These are phyloP conservation scores for Fusarium camptoceras DNA, from an alignment of 2,329 filamentous ascomycete species.

Conservation along the genomic window DNA sequence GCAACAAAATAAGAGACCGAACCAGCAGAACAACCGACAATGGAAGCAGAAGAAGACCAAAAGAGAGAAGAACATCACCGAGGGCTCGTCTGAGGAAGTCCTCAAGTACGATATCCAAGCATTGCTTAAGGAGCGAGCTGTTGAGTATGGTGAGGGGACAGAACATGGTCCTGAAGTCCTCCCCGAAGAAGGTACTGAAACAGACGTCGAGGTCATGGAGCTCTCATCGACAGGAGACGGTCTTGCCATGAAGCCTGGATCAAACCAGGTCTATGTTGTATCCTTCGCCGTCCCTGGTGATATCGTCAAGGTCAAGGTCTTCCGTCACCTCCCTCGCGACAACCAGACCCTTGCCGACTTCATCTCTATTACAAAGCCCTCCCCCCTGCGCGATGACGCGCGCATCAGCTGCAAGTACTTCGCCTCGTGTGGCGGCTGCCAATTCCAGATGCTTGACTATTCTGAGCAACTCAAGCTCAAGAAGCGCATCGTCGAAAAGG, in stretches of 20 bases:
- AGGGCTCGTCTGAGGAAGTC: conserved; percentile 75
- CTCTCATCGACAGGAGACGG: conserved; percentile 95
- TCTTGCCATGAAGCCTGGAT: conserved; percentile 77
- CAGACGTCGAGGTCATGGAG: conserved; percentile 83
- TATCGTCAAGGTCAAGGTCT: conserved; percentile 79
- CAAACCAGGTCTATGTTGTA: conserved; percentile 79
- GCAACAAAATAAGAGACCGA: conserved; percentile 44
- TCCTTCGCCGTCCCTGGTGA: conserved; percentile 92
- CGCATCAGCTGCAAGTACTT: conserved; percentile 90
- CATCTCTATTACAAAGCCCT: conserved; percentile 78
- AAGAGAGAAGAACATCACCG: conserved; percentile 69
- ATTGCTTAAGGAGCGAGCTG: conserved; percentile 60
- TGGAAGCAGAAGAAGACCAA: conserved; percentile 65
- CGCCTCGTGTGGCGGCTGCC: conserved; percentile 86
- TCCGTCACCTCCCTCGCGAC: conserved; percentile 73
- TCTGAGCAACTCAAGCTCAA: conserved; percentile 87
- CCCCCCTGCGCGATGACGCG: conserved; percentile 79
- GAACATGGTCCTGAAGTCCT: conserved; percentile 55
- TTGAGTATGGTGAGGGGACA: conserved; percentile 44
- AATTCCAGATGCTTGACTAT: conserved; percentile 97
- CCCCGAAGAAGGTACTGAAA: conserved; percentile 77
- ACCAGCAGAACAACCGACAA: conserved; percentile 37
- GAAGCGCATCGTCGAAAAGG: conserved; percentile 86
- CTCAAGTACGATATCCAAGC: conserved; percentile 71
- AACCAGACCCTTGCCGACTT: conserved; percentile 85